Evolutionary conservation across 2,329 filamentous ascomycete genomes (phyloP), one percentile per base, ranked within the genome.

Genomic region (Dichotomopilus funicola): DNA sequence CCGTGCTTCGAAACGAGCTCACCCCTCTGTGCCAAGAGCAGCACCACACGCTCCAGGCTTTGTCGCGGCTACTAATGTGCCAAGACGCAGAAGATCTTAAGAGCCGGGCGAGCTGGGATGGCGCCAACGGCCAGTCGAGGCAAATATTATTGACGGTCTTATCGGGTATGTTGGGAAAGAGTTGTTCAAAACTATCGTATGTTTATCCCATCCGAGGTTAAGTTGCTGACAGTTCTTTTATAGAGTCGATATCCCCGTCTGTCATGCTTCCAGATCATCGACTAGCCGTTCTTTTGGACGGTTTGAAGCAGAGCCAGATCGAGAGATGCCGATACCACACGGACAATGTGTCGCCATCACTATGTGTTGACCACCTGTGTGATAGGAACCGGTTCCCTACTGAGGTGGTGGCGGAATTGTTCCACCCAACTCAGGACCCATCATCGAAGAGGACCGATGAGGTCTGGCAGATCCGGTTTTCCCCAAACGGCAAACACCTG

Each of bases 191-290:
- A 10, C 34, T 41, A 27, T 49, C 6, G 19, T 3, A 11, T 34
- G 40, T 13, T 42, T 13, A 19, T 4, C 9, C 35, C 51, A 45
- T 19, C 55, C 48, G 8, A 2, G 9, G 38, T 6, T 6, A 38
- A 19, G 41, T 57, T 69, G 53, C 73, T 43, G 19, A 27, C 19
- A 27, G 8, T 54, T 41, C 44, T 40, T 46, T 48, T 51, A 13
- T 63, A 92, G 88, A 80, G 75, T 96, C 84, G 55, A 95, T 99
- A 69, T 96, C 94, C 1, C 92, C 94, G 0, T 94, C 91, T 4
- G 89, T 96, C 45, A 97, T 99, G 91, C 87, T 99, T 53, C 94
- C 94, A 1, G 89, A 96, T 66, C 89, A 94, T 69, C 86, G 94
- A 6, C 77, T 99, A 45, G 89, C 90, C 1, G 80, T 85, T 37